Conservation (phyloP, 208 protist genomes). For the Acanthamoeba healyi region DNA sequence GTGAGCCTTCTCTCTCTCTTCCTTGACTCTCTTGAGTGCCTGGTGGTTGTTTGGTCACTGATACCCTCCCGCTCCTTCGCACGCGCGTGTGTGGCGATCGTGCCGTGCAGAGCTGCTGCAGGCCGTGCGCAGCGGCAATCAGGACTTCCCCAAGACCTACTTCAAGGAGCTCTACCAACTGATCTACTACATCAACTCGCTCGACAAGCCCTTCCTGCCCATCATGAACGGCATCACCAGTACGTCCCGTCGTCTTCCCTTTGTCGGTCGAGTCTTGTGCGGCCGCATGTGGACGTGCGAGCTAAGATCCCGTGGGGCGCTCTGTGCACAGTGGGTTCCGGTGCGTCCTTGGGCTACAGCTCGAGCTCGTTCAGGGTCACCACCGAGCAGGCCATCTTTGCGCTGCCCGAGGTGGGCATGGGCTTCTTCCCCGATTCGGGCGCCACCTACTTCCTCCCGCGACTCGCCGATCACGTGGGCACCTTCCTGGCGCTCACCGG, state of each 20-base stretch:
- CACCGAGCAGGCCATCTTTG: conserved; percentile 56
- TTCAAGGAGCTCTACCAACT: conserved; percentile 54
- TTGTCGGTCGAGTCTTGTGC: too few species aligned
- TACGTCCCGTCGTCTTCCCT: too few species aligned
- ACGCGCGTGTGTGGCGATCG: too few species aligned
- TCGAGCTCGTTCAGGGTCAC: conserved; percentile 35
- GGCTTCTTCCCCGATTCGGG: conserved; percentile 58
- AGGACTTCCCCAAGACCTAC: conserved; percentile 16
- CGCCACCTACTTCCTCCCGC: neutral
- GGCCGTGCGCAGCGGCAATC: neutral
- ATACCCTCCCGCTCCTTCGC: too few species aligned
- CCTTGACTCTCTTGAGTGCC: neutral
- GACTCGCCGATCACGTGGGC: conserved; percentile 2
- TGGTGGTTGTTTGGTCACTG: neutral
- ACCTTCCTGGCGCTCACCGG: conserved; percentile 62
- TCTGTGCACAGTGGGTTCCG: conserved; percentile 41
- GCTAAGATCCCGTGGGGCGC: too few species aligned
- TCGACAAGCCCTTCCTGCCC: conserved; percentile 38
- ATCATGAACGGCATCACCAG: conserved; percentile 65
- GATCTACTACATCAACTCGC: conserved; percentile 48
- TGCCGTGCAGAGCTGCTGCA: neutral
- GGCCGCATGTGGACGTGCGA: too few species aligned
- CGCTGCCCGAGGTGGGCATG: conserved; percentile 40
- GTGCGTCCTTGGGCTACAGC: conserved; percentile 46
- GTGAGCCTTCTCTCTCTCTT: neutral